Conservation (phyloP, 2,329 filamentous ascomycete species). For the Fusarium sublunatum region DNA sequence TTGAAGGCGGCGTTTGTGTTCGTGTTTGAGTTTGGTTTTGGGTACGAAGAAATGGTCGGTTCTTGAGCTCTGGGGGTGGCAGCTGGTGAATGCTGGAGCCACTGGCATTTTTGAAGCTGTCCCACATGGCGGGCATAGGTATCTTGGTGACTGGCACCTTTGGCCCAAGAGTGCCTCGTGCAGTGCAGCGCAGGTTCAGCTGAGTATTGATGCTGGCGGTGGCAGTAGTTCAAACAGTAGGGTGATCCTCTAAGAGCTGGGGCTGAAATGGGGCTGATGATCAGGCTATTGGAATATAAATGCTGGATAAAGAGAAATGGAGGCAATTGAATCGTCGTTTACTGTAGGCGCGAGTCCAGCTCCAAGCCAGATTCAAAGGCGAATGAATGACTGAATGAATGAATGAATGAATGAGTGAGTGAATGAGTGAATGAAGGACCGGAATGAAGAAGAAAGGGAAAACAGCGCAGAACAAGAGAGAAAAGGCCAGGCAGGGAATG, state of each 20-base stretch:
- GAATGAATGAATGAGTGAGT: too few relatives aligned
- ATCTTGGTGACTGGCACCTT: conserved; percentile 28
- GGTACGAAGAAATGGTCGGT: conserved; percentile 43
- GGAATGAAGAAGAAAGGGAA: conserved; percentile 9
- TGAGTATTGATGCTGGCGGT: conserved; percentile 31
- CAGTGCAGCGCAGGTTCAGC: conserved; percentile 23
- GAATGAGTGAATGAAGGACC: conserved; percentile 7
- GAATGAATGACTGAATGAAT: conserved; percentile 26
- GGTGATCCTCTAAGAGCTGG: conserved; percentile 23
- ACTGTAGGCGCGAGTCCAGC: conserved; percentile 37
- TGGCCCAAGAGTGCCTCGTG: conserved; percentile 23
- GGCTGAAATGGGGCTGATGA: conserved; percentile 7
- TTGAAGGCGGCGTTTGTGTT: conserved; percentile 27
- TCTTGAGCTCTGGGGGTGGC: conserved; percentile 45
- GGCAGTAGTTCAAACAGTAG: conserved; percentile 17
- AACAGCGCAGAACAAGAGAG: conserved; percentile 9
- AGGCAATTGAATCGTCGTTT: conserved; percentile 24
- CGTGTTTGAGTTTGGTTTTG: conserved; percentile 18
- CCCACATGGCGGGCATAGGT: conserved; percentile 47
- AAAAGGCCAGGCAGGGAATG: conserved; percentile 23
- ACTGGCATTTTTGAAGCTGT: conserved; percentile 41
- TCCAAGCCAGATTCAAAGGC: conserved; percentile 30
- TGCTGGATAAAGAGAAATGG: conserved; percentile 6
- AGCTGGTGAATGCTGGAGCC: conserved; percentile 38
- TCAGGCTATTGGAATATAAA: conserved; percentile 1